Base-by-base conservation (phyloP, 2,329 filamentous ascomycete species). In the Pseudocercospora cruenta region DNA sequence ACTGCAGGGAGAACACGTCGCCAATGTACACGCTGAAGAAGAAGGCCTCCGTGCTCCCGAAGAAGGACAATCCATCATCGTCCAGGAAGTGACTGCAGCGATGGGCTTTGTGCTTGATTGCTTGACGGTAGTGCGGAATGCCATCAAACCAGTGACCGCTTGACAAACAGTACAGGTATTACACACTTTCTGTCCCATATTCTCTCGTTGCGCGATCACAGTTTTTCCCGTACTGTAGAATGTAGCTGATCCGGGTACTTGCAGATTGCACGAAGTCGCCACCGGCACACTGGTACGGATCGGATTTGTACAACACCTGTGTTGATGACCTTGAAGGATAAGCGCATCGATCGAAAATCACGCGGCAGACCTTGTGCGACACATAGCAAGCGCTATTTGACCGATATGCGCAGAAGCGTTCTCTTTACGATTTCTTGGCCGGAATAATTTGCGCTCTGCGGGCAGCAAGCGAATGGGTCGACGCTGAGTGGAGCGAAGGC, bases 21-120 rank as follows among this genome's bases (percentile, higher is more conserved):
- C 65, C 63, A 14, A 54, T 69, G 45, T 71, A 70, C 62, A 67
- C 68, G 9, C 43, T 71, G 60, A 65, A 62, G 54, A 70, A 55
- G 60, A 71, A 69, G 28, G 59, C 55, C 9, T 69, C 70, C 10
- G 63, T 49, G n/a, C 16, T 64, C 19, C 60, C 63, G 21, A 68
- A 62, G 60, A 69, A 67, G 53, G 62, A 66, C 43, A 55, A 58
- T 43, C 31, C 24, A 26, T 49, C 57, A 14, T 61, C 63, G n/a
- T 55, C 60, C 54, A 60, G 53, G 49, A 28, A 55, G 47, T 64
- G 45, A 51, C 45, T 47, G 57, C 60, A 26, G 31, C 8, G 22
- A 22, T 14, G 22, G 26, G 10, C 16, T 12, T 39, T 39, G 33
- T n/a, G 33, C 39, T 36, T 54, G 28, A 39, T 47, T 39, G 24